Conservation (phyloP, 1,139 yeast species). For the Geotrichum aggregatum region DNA sequence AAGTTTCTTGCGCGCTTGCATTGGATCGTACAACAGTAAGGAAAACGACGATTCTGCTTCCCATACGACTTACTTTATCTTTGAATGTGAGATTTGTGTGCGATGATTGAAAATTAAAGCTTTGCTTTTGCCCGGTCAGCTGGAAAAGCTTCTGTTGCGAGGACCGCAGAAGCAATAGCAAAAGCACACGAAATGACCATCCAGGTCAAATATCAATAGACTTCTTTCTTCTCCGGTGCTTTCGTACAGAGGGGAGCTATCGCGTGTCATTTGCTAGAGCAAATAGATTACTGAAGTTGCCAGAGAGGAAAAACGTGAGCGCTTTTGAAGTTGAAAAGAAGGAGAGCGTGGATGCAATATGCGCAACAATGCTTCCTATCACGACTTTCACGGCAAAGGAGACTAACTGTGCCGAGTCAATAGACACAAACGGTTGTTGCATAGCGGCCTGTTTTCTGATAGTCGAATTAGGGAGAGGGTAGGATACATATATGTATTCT, state of each 20-base stretch:
- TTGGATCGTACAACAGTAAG: conserved; percentile 2
- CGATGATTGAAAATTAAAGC: too few relatives aligned
- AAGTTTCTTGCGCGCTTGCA: background rate
- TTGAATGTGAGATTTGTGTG: too few relatives aligned
- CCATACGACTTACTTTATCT: too few relatives aligned
- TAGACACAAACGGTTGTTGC: background rate
- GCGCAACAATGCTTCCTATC: background rate
- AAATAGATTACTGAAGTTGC: conserved; percentile 2
- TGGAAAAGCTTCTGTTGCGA: conserved; percentile 1
- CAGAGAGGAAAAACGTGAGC: conserved; percentile 3
- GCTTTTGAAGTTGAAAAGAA: conserved; percentile 8
- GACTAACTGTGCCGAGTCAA: conserved; percentile 2
- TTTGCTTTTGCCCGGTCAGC: too few relatives aligned
- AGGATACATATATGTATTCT: too few relatives aligned
- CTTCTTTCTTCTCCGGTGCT: background rate
- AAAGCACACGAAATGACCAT: background rate
- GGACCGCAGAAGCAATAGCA: background rate
- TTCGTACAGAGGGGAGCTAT: conserved; percentile 7
- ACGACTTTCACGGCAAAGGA: conserved; percentile 9
- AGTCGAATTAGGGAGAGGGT: too few relatives aligned
- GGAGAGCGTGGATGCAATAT: background rate
- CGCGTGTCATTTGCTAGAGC: conserved; percentile 4
- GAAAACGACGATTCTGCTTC: too few relatives aligned
- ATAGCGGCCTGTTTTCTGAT: too few relatives aligned
- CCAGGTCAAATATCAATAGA: too few relatives aligned